These are phyloP conservation scores for Zangia roseola DNA, from an alignment of 768 basidiomycete genomes.

Conservation along the genomic window DNA sequence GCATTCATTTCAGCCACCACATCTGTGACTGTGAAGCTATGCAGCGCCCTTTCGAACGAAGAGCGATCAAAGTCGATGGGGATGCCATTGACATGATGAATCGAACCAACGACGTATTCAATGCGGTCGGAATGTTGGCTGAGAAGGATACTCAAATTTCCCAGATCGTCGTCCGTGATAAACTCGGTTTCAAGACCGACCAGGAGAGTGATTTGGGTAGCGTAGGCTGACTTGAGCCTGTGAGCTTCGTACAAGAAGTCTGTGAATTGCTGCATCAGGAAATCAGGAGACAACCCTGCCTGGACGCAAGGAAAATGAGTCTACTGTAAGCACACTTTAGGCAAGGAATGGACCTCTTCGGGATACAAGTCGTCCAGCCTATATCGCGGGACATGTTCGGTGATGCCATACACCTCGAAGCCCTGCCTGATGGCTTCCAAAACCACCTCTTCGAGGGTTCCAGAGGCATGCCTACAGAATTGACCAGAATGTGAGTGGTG, in stretches of 20 bases:
- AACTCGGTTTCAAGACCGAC: conserved; percentile 93
- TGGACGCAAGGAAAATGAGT: conserved; percentile 33
- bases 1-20: conserved; percentile 21
- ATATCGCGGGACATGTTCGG: conserved; percentile 93
- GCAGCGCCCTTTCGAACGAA: conserved; percentile 66
- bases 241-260: conserved; percentile 78
- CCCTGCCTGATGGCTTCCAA: conserved; percentile 73
- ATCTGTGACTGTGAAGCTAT: conserved; percentile 38
- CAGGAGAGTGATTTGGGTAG: conserved; percentile 66
- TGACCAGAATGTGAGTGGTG: conserved; percentile 94
- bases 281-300: conserved; percentile 51
- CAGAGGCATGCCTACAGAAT: conserved; percentile 88
- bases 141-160: conserved; percentile 54
- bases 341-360: conserved; percentile 70
- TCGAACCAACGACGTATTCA: conserved; percentile 88
- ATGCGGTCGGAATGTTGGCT: conserved; percentile 47
- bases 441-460: conserved; percentile 79
- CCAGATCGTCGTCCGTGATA: conserved; percentile 69
- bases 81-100: conserved; percentile 85
- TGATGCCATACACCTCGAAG: conserved; percentile 82
- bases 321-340: conserved; percentile 1
- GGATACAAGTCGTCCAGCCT: conserved; percentile 82
- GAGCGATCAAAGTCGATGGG: conserved; percentile 90
- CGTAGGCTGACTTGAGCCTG: conserved; percentile 64
- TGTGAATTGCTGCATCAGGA: conserved; percentile 64